Conservation (phyloP, 169 alveolate genomes). For the Nephromyces sp. region DNA sequence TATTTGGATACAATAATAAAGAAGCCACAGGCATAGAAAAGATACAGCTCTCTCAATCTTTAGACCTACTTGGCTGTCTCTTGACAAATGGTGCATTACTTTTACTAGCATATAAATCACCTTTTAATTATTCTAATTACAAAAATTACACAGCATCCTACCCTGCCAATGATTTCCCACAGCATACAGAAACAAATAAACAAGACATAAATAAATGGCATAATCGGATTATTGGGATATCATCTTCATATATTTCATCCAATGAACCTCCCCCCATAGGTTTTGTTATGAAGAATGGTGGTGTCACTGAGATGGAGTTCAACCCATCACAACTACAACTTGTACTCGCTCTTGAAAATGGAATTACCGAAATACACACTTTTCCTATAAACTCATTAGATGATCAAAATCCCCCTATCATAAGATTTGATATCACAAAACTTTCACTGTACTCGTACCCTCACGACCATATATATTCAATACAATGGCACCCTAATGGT, state of each 20-base stretch:
- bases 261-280: too few relatives aligned
- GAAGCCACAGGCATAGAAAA: too few relatives aligned
- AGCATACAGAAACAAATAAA: neutral
- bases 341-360: neutral
- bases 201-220: neutral
- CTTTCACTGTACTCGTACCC: too few relatives aligned
- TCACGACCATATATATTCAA: too few relatives aligned
- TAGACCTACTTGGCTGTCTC: neutral
- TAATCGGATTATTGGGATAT: too few relatives aligned
- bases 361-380: too few relatives aligned
- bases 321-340: neutral
- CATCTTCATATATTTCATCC: neutral
- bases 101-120: neutral
- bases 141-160: too few relatives aligned
- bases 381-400: too few relatives aligned
- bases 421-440: too few relatives aligned
- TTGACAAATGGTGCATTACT: neutral
- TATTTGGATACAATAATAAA: too few relatives aligned
- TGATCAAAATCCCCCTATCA: too few relatives aligned
- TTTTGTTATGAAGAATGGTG: neutral
- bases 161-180: neutral
- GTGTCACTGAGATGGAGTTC: neutral
- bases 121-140: neutral
- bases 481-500: too few relatives aligned
- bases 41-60: neutral